Conservation (phyloP, 1,284 basidiomycete species). For the Paramarasmius palmivorus region DNA sequence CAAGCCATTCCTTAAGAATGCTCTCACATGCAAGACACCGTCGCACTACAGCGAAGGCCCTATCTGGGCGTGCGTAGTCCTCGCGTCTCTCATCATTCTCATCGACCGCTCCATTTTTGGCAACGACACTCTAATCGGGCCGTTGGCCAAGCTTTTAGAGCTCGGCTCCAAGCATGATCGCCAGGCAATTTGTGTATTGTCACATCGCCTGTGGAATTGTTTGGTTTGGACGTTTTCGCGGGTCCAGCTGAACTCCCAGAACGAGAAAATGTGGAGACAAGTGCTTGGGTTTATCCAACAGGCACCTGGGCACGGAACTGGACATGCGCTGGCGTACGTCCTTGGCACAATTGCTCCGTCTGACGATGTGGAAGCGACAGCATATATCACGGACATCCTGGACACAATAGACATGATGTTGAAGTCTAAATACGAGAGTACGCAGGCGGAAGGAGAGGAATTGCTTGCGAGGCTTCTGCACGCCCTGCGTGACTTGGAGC, state of each 20-base stretch:
- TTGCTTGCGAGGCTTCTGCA: not conserved
- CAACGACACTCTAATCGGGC: constrained; percentile 19
- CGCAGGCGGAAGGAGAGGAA: not conserved
- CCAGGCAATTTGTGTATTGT: constrained; percentile 37
- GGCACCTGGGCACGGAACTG: constrained; percentile 23
- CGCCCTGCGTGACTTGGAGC: not conserved
- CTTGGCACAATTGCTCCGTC: not conserved
- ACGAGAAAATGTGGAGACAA: constrained; percentile 25
- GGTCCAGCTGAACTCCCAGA: constrained; percentile 18
- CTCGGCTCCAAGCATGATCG: constrained; percentile 15
- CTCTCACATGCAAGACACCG: constrained; percentile 23
- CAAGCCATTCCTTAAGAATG: constrained; percentile 21
- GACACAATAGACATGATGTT: not conserved
- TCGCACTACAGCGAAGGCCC: constrained; percentile 31
- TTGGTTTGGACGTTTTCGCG: constrained; percentile 55
- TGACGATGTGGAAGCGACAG: too few species aligned
- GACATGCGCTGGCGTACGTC: constrained; percentile 1
- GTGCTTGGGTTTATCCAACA: constrained; percentile 45
- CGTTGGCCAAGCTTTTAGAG: not conserved
- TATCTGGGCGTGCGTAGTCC: constrained; percentile 36
- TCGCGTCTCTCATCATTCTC: constrained; percentile 50
- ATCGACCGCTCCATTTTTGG: constrained; percentile 45
- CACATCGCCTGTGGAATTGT: constrained; percentile 46
- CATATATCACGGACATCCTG: not conserved
- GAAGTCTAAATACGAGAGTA: not conserved